Evolutionary conservation across 371 early-diverging fungal species (phyloP).

Genomic region (Actinomortierella ambigua): DNA sequence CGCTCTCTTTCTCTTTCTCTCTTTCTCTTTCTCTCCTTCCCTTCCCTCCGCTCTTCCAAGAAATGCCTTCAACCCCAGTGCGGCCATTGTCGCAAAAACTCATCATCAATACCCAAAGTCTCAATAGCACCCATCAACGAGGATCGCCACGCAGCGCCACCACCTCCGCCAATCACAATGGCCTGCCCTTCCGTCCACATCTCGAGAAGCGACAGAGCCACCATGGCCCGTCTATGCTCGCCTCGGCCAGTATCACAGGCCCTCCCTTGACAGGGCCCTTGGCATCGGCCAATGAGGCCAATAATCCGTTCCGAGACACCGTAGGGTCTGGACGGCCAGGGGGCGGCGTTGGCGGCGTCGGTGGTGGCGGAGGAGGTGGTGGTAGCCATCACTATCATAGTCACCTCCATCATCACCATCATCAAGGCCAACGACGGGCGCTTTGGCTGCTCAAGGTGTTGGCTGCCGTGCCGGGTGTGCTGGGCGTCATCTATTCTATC

Average conservation of each 20-base stretch:
- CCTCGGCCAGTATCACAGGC: no score
- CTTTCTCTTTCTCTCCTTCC: background rate
- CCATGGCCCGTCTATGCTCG: no score
- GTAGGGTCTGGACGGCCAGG: no score
- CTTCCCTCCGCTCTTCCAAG: background rate
- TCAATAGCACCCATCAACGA: slow-evolving; percentile 41
- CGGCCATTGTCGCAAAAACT: slow-evolving; percentile 40
- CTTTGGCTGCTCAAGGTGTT: slow-evolving; percentile 23
- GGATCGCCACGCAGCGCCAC: slow-evolving; percentile 41
- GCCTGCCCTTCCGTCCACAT: slow-evolving; percentile 9
- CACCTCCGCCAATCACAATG: no score
- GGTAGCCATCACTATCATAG: slow-evolving; percentile 19
- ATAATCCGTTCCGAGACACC: no score
- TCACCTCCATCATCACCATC: slow-evolving; percentile 28
- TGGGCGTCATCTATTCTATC: slow-evolving; percentile 22
- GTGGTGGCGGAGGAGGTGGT: no score
- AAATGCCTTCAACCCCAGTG: slow-evolving; percentile 39
- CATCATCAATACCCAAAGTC: slow-evolving; percentile 45
- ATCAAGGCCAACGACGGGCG: slow-evolving; percentile 24
- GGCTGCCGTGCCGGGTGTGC: slow-evolving; percentile 24
- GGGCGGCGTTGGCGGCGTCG: no score
- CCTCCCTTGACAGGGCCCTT: no score
- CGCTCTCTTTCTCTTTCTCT: background rate
- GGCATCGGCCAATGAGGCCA: no score
- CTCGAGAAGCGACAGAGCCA: slow-evolving; percentile 37